Conservation (phyloP, 345 rosid genomes). For the Citrus medica region DNA sequence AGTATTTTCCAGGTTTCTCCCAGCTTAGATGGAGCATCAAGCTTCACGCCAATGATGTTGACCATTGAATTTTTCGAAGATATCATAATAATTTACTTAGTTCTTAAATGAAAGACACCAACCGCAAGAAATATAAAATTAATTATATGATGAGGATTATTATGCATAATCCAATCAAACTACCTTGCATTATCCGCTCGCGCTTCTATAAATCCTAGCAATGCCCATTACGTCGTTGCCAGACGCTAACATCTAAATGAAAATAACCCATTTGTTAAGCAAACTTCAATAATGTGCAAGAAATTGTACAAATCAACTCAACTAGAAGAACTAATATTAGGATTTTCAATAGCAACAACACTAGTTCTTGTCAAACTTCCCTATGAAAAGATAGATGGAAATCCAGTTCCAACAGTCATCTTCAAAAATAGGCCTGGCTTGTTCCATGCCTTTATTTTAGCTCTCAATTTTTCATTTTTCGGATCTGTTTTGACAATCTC, state of each 20-base stretch:
- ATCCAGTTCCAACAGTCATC: neutral
- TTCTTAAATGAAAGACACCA: neutral
- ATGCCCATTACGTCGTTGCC: neutral
- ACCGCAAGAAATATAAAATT: neutral
- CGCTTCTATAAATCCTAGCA: neutral
- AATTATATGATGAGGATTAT: neutral
- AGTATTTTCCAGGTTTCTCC: neutral
- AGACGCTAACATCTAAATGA: neutral
- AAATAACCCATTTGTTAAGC: neutral
- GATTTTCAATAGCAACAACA: neutral
- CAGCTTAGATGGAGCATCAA: neutral
- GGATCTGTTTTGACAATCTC: neutral
- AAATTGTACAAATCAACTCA: neutral
- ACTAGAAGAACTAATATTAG: neutral
- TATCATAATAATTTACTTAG: neutral
- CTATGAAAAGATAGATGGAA: neutral
- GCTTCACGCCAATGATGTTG: neutral
- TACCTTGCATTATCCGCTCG: neutral
- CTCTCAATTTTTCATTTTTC: neutral
- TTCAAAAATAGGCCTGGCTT: neutral
- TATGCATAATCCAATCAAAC: neutral
- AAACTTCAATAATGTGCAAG: neutral
- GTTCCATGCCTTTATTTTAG: slow-evolving; percentile 3
- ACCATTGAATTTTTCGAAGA: neutral
- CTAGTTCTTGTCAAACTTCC: slow-evolving; percentile 3